Evolutionary conservation across 257 asterid species (phyloP), one percentile per base, ranked within the genome.

Genomic region (Forsythia viridissima): DNA sequence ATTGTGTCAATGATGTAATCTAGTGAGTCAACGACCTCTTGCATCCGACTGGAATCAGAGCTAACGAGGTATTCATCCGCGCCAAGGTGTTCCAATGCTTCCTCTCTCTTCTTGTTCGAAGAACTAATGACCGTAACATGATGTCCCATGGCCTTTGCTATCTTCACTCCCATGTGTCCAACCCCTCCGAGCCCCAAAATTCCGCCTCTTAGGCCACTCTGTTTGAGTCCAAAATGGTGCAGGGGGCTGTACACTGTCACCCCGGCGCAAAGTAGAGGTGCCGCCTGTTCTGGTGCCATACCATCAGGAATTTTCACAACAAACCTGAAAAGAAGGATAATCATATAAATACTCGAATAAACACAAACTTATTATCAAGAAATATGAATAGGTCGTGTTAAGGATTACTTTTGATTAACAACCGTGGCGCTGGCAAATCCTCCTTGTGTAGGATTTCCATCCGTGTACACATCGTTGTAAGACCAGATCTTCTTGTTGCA

Each of bases 401-500:
- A 42, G 15, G 42, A 89, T 88, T 87, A 92, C 99, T 90, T 93
- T 70, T 93, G 98, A 84, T 95, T 82, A 76, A 91, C 92, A 10
- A 95, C 97, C 96, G 91, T 95, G 48, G 90, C 88, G 11, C 75
- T 71, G 21, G 99, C 87, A 76, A 95, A 95, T 30, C 99, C 99
- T 5, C 99, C 99, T 71, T 95, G 98, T 39, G 98, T 92, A 13
- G 99, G 90, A 6, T 86, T 88, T 6, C 99, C 98, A 77, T 95
- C 98, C 5, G 92, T 86, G 73, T 93, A 93, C 11, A 93, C 96
- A 79, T 95, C 99, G 78, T 95, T 95, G 85, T 89, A 95, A 1
- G 97, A 82, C 99, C 99, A 95, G 12, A 95, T 93, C 84, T 93
- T 95, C 91, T 95, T 95, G 87, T 46, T 88, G 92, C 99, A 95